phyloP scores from a whole-genome alignment of 768 basidiomycete genomes.

The Coprinopsis cinerea region DNA sequence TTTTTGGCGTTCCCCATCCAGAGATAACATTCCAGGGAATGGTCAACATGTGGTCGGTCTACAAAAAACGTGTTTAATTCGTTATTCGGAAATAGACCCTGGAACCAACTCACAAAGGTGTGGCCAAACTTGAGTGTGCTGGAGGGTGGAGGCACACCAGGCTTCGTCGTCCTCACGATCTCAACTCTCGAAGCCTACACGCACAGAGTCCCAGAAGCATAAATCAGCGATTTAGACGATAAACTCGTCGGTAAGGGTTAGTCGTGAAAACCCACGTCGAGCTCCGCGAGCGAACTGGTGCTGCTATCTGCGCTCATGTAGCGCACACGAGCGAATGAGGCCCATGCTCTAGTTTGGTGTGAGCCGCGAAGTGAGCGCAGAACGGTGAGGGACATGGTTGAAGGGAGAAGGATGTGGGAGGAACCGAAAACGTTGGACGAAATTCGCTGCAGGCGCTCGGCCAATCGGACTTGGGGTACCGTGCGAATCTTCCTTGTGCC shows the following conservation, averaged over 20 bases:
- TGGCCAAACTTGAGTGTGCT: conserved; percentile 76
- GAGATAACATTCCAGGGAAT: conserved; percentile 63
- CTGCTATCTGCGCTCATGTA: conserved; percentile 8
- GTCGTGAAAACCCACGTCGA: conserved; percentile 23
- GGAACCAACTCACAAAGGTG: conserved; percentile 57
- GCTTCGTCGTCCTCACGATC: conserved; percentile 41
- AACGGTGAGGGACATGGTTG: background rate
- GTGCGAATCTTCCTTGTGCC: too few relatives aligned
- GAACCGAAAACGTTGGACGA: too few relatives aligned
- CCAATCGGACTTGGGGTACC: too few relatives aligned
- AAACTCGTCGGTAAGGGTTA: background rate
- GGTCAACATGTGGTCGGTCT: conserved; percentile 87
- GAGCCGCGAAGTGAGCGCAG: background rate
- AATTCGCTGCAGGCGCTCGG: too few relatives aligned
- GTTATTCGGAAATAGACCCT: conserved; percentile 6
- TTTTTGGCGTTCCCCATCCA: conserved; percentile 83
- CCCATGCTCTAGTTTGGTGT: background rate
- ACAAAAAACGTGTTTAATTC: conserved; percentile 5
- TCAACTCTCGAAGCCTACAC: conserved; percentile 48
- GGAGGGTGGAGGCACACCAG: conserved; percentile 57
- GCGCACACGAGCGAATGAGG: background rate
- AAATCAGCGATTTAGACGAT: too few relatives aligned
- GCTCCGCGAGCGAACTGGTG: conserved; percentile 22
- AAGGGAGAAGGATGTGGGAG: background rate
- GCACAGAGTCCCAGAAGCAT: too few relatives aligned